Percentiles rank a stretch among this genome's conserved stretches.
These are phyloP conservation scores for Euphrasia confusa DNA, from an alignment of 257 asterid genomes.

Conservation along the genomic window DNA sequence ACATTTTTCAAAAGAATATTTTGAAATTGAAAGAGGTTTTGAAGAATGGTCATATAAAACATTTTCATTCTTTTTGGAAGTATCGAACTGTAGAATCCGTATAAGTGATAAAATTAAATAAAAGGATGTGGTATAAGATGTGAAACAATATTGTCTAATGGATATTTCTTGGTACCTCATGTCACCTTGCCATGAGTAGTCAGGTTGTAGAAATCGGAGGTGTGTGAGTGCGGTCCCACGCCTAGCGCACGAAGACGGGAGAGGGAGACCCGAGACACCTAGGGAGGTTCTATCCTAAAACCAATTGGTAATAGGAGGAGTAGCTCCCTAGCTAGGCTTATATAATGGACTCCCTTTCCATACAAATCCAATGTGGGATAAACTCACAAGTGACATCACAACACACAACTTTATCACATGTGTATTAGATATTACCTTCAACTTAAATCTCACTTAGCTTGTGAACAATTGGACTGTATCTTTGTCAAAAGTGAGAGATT, in stretches of 20 bases:
- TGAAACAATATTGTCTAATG: not conserved
- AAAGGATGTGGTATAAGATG: not conserved
- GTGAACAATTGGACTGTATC: not conserved
- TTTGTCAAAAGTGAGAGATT: not conserved
- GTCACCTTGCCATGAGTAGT: not conserved
- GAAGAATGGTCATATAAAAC: not conserved
- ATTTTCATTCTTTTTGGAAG: slow-evolving; percentile 11
- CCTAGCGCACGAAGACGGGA: too few species aligned
- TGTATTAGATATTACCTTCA: not conserved
- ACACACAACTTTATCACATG: not conserved
- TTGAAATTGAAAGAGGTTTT: not conserved
- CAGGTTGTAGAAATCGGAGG: too few species aligned
- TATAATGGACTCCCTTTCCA: too few species aligned
- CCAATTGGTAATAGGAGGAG: too few species aligned
- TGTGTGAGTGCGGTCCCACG: too few species aligned
- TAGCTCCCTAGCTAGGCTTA: too few species aligned
- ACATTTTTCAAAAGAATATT: not conserved
- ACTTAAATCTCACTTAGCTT: not conserved
- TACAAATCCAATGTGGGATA: too few species aligned
- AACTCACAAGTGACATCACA: too few species aligned
- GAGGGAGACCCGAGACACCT: too few species aligned
- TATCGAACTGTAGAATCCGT: slow-evolving; percentile 12
- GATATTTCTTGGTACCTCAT: not conserved
- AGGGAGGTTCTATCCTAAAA: too few species aligned
- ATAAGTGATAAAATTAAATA: not conserved